Evolutionary conservation across 2,329 filamentous ascomycete species (phyloP), one percentile per base, ranked within the genome.

Genomic region (Fusarium sp.): DNA sequence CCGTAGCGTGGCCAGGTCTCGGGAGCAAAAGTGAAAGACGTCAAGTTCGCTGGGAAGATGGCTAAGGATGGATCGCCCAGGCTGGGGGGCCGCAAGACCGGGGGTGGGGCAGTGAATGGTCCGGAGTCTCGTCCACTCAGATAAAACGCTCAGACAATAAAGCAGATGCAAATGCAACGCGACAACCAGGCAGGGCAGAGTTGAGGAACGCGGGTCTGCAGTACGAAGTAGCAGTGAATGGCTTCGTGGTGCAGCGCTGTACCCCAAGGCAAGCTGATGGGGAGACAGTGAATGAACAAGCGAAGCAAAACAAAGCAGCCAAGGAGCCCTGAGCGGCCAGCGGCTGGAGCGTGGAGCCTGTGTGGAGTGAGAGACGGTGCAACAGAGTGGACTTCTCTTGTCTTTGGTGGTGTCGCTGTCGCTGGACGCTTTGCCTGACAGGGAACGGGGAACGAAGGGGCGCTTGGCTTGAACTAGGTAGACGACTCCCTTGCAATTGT

Each of bases 11-110:
- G 70, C 65, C 60, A 74, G 74, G 77, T 77, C 67, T 78, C 66
- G 72, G 77, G 69, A 74, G 69, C 59, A 71, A 73, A 74, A 72
- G 77, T 78, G 77, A 75, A 78, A 78, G 75, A 77, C 77, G 77
- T 78, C 77, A 78, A 78, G 77, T 77, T 76, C 63, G 54, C 63
- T 60, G 73, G 69, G 65, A 69, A 49, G 65, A 69, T 49, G 65
- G 66, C 49, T 58, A 49, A 69, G 73, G 77, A 78, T 77, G 75
- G 72, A 69, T 73, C 71, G 71, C 75, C 63, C 61, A 75, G 69
- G 69, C 76, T 72, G 72, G 76, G 76, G 76, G 76, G 66, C 74
- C 73, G 76, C 73, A 64, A 77, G 73, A 71, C 76, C 70, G 75
- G 76, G 76, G 76, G 76, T 75, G 75, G 76, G 76, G 76, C 54